Conservation (phyloP, 2,329 filamentous ascomycete genomes). For the Malbranchea zuffiana region DNA sequence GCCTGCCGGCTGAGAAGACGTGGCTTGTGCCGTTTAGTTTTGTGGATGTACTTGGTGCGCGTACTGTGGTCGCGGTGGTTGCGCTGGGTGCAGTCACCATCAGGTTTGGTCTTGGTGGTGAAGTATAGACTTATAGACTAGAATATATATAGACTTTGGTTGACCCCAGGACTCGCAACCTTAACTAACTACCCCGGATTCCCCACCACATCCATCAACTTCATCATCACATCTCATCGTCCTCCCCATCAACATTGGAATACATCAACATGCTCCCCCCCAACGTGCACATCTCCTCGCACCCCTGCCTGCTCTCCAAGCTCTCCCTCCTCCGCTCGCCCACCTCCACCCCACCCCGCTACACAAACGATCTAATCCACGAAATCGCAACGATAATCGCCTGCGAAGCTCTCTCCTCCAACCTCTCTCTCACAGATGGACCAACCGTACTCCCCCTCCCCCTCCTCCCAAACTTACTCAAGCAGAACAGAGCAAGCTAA, state of each 20-base stretch:
- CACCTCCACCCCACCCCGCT: slow-evolving; percentile 55
- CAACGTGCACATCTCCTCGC: slow-evolving; percentile 64
- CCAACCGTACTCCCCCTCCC: not conserved
- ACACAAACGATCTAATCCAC: slow-evolving; percentile 72
- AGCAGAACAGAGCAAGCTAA: not conserved
- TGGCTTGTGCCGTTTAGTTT: no score
- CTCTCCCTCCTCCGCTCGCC: slow-evolving; percentile 79
- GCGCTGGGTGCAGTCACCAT: no score
- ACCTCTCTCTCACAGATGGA: slow-evolving; percentile 40
- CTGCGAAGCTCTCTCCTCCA: slow-evolving; percentile 63
- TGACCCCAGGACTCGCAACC: no score
- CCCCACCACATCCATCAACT: no score
- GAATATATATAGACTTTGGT: no score
- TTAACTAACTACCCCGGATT: no score
- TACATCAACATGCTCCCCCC: slow-evolving; percentile 39
- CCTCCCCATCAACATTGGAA: no score
- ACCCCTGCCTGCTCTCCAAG: slow-evolving; percentile 80
- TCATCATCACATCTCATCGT: not conserved
- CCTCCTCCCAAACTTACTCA: not conserved
- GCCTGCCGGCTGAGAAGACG: no score
- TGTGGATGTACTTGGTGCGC: no score
- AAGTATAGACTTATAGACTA: no score
- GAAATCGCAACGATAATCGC: slow-evolving; percentile 77
- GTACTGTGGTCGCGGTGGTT: no score
- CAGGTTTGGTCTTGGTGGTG: no score